Evolutionary conservation across 768 basidiomycete genomes (phyloP).

Genomic region (Tylopilus cervinicoccineus): DNA sequence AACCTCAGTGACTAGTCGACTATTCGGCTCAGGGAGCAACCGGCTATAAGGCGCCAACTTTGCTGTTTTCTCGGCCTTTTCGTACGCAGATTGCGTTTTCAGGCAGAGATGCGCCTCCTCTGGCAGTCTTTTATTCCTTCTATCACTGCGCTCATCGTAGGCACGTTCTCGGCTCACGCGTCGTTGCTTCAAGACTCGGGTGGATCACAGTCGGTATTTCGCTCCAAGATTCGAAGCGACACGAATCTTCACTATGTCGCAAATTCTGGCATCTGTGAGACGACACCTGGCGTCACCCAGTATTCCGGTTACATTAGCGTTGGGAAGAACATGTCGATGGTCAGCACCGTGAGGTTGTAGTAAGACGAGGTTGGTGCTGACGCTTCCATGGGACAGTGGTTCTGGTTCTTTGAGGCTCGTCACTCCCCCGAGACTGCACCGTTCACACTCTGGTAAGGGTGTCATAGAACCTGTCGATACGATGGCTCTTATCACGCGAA

Average conservation of each 20-base stretch:
- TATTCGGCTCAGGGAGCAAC: too few relatives aligned
- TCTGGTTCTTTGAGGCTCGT: slow-evolving; percentile 71
- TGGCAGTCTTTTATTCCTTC: background rate
- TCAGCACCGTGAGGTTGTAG: slow-evolving; percentile 25
- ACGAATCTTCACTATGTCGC: slow-evolving; percentile 45
- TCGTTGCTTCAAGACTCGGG: background rate
- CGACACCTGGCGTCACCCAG: slow-evolving; percentile 55
- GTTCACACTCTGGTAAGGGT: slow-evolving; percentile 55
- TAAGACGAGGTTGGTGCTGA: background rate
- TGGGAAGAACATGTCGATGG: slow-evolving; percentile 56
- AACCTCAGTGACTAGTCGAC: too few relatives aligned
- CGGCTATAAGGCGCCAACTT: too few relatives aligned
- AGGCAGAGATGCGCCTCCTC: slow-evolving; percentile 15
- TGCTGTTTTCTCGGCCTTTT: too few relatives aligned
- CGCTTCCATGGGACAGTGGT: slow-evolving; percentile 44
- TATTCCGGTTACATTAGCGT: slow-evolving; percentile 62
- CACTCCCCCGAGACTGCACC: slow-evolving; percentile 57
- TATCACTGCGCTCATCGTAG: background rate
- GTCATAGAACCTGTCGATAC: background rate
- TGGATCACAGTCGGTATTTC: slow-evolving; percentile 1
- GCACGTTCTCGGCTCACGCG: background rate
- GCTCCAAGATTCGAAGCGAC: slow-evolving; percentile 18
- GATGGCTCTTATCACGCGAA: background rate
- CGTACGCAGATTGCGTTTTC: too few relatives aligned
- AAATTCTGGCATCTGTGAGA: slow-evolving; percentile 63